phyloP scores from a whole-genome alignment of 306 rosid species.

The Prunus fruticosa region DNA sequence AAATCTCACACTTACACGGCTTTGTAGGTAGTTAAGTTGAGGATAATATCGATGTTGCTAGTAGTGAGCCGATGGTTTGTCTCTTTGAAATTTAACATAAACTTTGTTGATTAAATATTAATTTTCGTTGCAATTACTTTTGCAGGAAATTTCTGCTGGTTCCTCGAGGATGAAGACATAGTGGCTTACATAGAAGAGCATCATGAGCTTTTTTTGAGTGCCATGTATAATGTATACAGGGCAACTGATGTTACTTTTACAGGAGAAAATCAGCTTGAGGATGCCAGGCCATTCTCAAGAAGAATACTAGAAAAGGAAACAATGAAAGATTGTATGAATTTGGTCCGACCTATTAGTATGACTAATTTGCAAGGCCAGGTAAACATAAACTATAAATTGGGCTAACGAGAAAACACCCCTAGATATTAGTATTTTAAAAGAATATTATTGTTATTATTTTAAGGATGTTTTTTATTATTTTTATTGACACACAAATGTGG shows the following conservation, averaged over 20 bases:
- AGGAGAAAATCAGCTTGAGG: constrained; percentile 10
- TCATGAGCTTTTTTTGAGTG: neutral
- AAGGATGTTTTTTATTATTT: too few relatives aligned
- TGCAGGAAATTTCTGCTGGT: constrained; percentile 17
- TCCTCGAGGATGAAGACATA: constrained; percentile 6
- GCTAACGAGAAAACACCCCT: too few relatives aligned
- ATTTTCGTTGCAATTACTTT: neutral
- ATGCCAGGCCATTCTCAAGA: neutral
- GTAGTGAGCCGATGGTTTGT: rapidly evolving
- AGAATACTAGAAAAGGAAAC: constrained; percentile 12
- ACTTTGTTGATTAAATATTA: too few relatives aligned
- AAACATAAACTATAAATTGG: too few relatives aligned
- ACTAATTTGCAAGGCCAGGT: neutral
- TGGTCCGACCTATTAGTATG: neutral
- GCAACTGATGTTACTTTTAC: constrained; percentile 12
- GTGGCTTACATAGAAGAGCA: neutral
- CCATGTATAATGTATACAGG: constrained; percentile 6
- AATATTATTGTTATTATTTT: too few relatives aligned
- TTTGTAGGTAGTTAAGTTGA: too few relatives aligned
- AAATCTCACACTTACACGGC: too few relatives aligned
- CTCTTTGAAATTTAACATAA: too few relatives aligned
- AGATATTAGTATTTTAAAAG: too few relatives aligned
- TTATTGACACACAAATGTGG: too few relatives aligned
- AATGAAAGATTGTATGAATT: neutral
- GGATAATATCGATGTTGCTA: too few relatives aligned